Evolutionary conservation across 129 eudicot species (phyloP).

Genomic region (Glebionis coronaria): DNA sequence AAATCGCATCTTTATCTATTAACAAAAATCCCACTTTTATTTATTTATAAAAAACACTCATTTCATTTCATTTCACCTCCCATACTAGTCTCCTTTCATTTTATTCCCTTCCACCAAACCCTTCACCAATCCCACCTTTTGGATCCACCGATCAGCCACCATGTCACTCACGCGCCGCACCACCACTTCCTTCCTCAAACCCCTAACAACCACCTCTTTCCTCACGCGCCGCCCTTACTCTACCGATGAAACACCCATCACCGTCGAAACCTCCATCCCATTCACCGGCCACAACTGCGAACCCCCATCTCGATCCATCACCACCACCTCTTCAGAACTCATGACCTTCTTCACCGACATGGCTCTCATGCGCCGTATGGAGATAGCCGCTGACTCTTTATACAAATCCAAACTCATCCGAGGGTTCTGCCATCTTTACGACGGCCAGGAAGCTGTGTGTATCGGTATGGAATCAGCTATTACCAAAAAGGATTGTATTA

Average conservation of each 20-base stretch:
- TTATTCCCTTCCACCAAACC: slow-evolving; percentile 11
- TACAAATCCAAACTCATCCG: slow-evolving; percentile 95
- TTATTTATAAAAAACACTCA: too few species aligned
- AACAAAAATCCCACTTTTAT: too few species aligned
- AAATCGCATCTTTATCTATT: too few species aligned
- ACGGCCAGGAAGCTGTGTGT: slow-evolving; percentile 92
- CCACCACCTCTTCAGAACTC: slow-evolving; percentile 69
- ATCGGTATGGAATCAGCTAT: slow-evolving; percentile 97
- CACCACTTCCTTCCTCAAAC: slow-evolving; percentile 27
- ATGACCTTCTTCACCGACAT: slow-evolving; percentile 79
- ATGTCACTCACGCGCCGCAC: slow-evolving; percentile 40
- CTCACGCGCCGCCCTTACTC: slow-evolving; percentile 31
- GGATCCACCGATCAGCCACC: slow-evolving; percentile 22
- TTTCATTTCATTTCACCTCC: slow-evolving; percentile 16
- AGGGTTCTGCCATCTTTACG: slow-evolving; percentile 90
- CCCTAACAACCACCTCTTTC: slow-evolving; percentile 24
- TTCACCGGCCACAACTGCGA: slow-evolving; percentile 88
- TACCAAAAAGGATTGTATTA: slow-evolving; percentile 72
- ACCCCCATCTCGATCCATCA: slow-evolving; percentile 78
- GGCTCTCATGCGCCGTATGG: slow-evolving; percentile 96
- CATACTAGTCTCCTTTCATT: slow-evolving; percentile 13
- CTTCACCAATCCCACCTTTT: slow-evolving; percentile 22
- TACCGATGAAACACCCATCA: slow-evolving; percentile 51
- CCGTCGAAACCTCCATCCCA: slow-evolving; percentile 81
- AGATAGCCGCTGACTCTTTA: slow-evolving; percentile 94